A percentile compares a stretch with the other conserved stretches of the same genome.
Evolutionary conservation across 1,139 yeast genomes (phyloP).

Genomic region (Pichia sp.): DNA sequence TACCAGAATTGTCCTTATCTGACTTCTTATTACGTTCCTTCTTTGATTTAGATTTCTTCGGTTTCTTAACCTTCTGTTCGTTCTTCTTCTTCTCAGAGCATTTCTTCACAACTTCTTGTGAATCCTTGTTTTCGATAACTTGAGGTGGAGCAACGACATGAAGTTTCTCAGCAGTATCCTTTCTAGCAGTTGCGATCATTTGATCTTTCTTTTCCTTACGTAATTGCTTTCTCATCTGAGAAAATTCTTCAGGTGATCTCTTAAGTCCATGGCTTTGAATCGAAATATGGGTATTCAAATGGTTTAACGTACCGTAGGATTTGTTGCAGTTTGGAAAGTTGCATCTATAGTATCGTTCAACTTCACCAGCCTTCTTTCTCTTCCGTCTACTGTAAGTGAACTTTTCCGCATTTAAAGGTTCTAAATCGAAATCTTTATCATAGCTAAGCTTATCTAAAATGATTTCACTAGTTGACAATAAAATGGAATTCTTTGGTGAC

Average conservation of each 20-base stretch:
- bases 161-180: too few species aligned
- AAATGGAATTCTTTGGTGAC: background rate
- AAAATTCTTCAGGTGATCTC: slow-evolving; percentile 58
- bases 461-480: background rate
- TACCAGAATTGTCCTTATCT: too few species aligned
- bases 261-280: slow-evolving; percentile 73
- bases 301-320: slow-evolving; percentile 76
- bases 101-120: too few species aligned
- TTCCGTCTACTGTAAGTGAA: slow-evolving; percentile 41
- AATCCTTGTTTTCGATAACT: too few species aligned
- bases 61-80: too few species aligned
- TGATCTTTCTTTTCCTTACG: background rate
- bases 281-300: slow-evolving; percentile 71
- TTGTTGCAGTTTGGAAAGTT: slow-evolving; percentile 60
- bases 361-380: slow-evolving; percentile 68
- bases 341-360: slow-evolving; percentile 65
- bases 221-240: slow-evolving; percentile 8
- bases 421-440: background rate
- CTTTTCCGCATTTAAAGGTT: background rate
- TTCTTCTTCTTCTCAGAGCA: too few species aligned
- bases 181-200: too few species aligned
- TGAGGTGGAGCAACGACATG: too few species aligned
- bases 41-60: too few species aligned
- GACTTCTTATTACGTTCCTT: too few species aligned
- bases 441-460: background rate